These are phyloP conservation scores for Sporothrix globosa DNA, from an alignment of 2,329 filamentous ascomycete species.

Conservation along the genomic window DNA sequence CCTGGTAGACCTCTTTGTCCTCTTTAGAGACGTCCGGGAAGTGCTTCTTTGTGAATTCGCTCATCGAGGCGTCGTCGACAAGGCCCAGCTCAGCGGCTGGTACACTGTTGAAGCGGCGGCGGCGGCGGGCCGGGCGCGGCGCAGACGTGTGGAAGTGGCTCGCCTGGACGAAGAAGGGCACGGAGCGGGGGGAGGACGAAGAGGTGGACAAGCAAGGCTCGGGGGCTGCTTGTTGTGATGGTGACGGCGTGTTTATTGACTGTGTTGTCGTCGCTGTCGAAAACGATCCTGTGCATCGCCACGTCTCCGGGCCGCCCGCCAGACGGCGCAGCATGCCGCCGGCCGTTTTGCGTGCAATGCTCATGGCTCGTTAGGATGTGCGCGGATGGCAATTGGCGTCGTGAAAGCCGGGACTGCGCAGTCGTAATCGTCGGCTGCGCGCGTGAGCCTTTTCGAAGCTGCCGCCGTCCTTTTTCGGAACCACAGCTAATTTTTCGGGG, in stretches of 20 bases:
- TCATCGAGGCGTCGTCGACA: slow-evolving; percentile 49
- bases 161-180: slow-evolving; percentile 15
- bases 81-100: slow-evolving; percentile 58
- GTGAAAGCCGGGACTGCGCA: background rate
- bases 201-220: background rate
- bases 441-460: slow-evolving; percentile 26
- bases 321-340: slow-evolving; percentile 35
- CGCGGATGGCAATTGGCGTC: slow-evolving; percentile 5
- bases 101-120: slow-evolving; percentile 57
- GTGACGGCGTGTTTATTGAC: background rate
- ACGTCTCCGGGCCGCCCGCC: slow-evolving; percentile 24
- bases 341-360: slow-evolving; percentile 32
- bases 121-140: slow-evolving; percentile 51
- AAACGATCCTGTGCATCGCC: slow-evolving; percentile 5
- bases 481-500: slow-evolving; percentile 34
- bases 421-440: slow-evolving; percentile 6
- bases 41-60: slow-evolving; percentile 51
- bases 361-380: slow-evolving; percentile 29
- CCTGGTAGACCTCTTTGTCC: slow-evolving; percentile 64
- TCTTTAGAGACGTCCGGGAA: slow-evolving; percentile 68
- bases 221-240: background rate
- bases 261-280: slow-evolving; percentile 4
- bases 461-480: slow-evolving; percentile 25
- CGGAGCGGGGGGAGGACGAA: background rate
- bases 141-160: slow-evolving; percentile 57